Evolutionary conservation across 805 yeast genomes (phyloP).

Genomic region (Starmerella geochares): DNA sequence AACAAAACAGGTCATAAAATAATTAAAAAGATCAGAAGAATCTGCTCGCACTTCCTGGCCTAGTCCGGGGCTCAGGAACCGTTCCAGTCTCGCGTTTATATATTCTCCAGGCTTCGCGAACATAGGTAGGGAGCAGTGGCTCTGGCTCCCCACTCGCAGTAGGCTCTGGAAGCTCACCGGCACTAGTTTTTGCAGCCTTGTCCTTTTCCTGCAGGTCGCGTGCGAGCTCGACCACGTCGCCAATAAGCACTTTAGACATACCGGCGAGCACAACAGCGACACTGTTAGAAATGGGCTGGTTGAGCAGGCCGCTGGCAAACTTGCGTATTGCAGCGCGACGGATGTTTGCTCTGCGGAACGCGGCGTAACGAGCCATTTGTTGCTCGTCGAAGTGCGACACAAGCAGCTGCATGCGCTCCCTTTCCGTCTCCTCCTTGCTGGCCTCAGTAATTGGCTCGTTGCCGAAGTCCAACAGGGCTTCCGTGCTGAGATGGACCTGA

Average conservation of each 20-base stretch:
- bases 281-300: constrained; percentile 69
- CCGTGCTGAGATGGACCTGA: constrained; percentile 4
- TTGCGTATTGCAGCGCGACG: constrained; percentile 69
- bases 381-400: constrained; percentile 66
- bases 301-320: constrained; percentile 64
- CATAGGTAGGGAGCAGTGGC: constrained; percentile 74
- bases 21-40: constrained; percentile 12
- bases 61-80: constrained; percentile 55
- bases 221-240: constrained; percentile 78
- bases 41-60: constrained; percentile 54
- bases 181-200: constrained; percentile 2
- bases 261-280: constrained; percentile 77
- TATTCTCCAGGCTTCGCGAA: constrained; percentile 79
- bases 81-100: constrained; percentile 58
- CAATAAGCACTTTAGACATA: constrained; percentile 77
- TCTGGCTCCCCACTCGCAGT: constrained; percentile 27
- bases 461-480: constrained; percentile 1
- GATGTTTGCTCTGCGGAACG: constrained; percentile 66
- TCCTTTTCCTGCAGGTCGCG: constrained; percentile 52
- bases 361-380: constrained; percentile 80
- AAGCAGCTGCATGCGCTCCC: constrained; percentile 39
- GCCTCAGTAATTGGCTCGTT: constrained; percentile 3
- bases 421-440: constrained; percentile 26
- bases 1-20: neutral
- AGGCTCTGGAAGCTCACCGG: constrained; percentile 1